Conservation (phyloP, 2,329 filamentous ascomycete genomes). For the Ophiognomonia clavigignenti-juglandacearum region DNA sequence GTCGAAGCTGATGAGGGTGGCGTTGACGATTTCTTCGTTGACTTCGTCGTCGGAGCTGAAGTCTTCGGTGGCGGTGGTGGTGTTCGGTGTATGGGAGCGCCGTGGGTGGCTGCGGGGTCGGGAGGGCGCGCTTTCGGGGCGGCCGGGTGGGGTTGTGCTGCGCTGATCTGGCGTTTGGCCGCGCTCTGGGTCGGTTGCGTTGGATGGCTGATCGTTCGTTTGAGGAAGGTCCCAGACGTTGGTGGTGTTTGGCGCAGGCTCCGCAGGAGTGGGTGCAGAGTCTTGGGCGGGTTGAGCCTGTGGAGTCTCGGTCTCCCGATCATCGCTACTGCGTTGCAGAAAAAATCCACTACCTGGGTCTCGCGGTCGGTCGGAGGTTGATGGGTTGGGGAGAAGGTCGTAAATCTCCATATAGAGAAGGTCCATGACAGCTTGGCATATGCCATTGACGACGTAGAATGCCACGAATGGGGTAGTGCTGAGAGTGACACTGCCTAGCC, state of each 20-base stretch:
- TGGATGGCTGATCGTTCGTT: neutral
- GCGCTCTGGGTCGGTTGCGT: neutral
- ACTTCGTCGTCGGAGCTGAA: slow-evolving; percentile 54
- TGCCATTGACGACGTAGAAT: slow-evolving; percentile 32
- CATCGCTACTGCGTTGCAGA: neutral
- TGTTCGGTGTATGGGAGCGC: slow-evolving; percentile 5
- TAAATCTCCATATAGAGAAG: slow-evolving; percentile 5
- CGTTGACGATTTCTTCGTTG: slow-evolving; percentile 44
- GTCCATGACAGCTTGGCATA: slow-evolving; percentile 17
- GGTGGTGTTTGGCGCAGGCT: neutral
- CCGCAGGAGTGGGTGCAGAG: neutral
- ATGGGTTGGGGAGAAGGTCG: slow-evolving; percentile 8
- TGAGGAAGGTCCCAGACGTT: slow-evolving; percentile 7
- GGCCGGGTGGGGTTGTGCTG: slow-evolving; percentile 1
- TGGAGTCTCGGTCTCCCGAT: neutral
- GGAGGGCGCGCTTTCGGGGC: neutral
- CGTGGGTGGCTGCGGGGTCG: slow-evolving; percentile 9
- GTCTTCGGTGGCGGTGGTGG: too few species aligned
- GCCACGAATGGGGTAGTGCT: slow-evolving; percentile 42
- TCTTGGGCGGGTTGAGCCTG: neutral
- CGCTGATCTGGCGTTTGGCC: neutral
- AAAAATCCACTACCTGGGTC: neutral
- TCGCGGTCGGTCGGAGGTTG: slow-evolving; percentile 1
- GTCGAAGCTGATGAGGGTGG: slow-evolving; percentile 57
- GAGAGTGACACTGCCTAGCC: slow-evolving; percentile 37